A percentile compares a stretch with the other conserved stretches of the same genome.
Conservation (phyloP, 768 basidiomycete genomes). For the Filobasidium floriforme region DNA sequence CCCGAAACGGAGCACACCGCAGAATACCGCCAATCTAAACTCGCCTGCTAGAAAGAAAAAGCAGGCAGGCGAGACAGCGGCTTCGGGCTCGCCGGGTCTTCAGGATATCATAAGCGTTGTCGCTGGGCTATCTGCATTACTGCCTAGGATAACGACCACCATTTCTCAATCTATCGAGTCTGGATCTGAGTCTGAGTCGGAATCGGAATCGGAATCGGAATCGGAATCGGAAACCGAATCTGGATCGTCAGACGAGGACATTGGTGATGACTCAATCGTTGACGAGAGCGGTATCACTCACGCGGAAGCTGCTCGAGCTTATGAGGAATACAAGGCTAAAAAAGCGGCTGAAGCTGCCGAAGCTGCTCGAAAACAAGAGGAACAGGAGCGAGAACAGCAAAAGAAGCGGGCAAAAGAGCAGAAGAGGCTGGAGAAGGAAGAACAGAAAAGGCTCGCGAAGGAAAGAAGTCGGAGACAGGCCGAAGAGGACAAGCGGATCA, state of each 20-base stretch:
- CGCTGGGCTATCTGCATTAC: not conserved
- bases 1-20: not conserved
- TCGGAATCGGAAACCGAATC: not conserved
- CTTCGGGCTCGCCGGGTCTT: not conserved
- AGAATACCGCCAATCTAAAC: not conserved
- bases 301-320: not conserved
- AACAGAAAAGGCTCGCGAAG: not conserved
- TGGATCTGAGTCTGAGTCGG: too few species aligned
- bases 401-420: not conserved
- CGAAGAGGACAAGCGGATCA: too few species aligned
- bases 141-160: not conserved
- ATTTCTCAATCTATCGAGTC: too few species aligned
- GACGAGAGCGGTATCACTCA: not conserved
- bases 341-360: not conserved
- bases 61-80: not conserved
- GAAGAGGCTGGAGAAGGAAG: not conserved
- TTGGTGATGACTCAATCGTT: not conserved
- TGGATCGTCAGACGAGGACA: not conserved
- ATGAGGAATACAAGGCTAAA: not conserved
- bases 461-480: too few species aligned
- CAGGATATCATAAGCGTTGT: not conserved
- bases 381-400: not conserved
- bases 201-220: not conserved
- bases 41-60: not conserved
- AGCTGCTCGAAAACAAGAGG: not conserved